Conservation (phyloP, 306 rosid species). For the Cicer pinnatifidum region DNA sequence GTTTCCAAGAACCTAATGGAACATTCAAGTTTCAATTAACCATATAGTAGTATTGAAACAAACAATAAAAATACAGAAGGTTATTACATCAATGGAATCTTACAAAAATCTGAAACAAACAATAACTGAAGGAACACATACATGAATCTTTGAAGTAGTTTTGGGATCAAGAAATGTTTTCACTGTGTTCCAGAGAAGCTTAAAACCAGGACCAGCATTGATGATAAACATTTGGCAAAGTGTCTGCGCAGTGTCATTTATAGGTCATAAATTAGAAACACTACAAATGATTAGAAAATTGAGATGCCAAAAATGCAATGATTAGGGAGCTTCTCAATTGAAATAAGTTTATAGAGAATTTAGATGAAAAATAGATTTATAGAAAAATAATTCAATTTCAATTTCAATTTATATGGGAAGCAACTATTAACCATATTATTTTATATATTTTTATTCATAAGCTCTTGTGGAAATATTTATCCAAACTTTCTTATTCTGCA, state of each 20-base stretch:
- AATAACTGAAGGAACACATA: conserved; percentile 48
- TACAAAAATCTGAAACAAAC: not conserved
- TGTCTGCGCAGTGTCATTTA: conserved; percentile 61
- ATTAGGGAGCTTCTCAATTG: conserved; percentile 1
- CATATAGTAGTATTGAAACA: not conserved
- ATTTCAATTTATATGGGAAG: not conserved
- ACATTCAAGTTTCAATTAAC: conserved; percentile 43
- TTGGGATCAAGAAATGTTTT: conserved; percentile 84
- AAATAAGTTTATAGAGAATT: not conserved
- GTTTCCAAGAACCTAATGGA: conserved; percentile 75
- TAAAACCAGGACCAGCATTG: conserved; percentile 92
- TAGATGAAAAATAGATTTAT: not conserved
- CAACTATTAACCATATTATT: not conserved
- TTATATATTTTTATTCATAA: too few relatives aligned
- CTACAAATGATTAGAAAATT: conserved; percentile 3
- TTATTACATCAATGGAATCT: conserved; percentile 25
- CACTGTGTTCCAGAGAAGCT: conserved; percentile 82
- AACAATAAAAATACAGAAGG: conserved; percentile 12
- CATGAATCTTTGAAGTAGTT: conserved; percentile 83
- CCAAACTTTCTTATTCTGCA: conserved; percentile 3
- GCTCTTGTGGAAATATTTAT: not conserved
- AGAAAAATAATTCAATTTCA: not conserved
- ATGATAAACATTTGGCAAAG: conserved; percentile 79
- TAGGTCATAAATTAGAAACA: conserved; percentile 35
- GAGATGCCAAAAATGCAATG: conserved; percentile 5